Base-by-base conservation (phyloP, 208 protist genomes). In the Leishmania guyanensis region DNA sequence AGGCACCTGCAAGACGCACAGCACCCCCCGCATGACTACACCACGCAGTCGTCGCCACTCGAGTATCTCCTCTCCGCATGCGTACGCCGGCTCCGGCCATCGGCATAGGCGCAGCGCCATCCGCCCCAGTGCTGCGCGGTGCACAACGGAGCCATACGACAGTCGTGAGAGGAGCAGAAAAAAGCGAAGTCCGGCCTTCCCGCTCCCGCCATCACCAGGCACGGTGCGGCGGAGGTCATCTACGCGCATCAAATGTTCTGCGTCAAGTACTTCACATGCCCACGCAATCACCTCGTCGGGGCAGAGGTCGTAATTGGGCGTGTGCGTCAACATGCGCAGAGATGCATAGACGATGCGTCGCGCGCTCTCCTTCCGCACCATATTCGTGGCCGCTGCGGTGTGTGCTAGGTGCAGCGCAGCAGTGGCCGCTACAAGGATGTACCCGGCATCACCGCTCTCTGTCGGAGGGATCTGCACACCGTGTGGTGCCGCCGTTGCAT, bases 31-130 rank as follows among this genome's bases (percentile, higher is more conserved):
- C 84, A 93, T 84, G 2, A 85, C 80, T n/a, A 90, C 56, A 3
- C 91, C 91, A 29, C 88, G 86, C 71, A 95, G 86, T 3, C 91
- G 82, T n/a, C 89, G 87, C 89, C 91, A 95, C 81, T 95, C 91
- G 26, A 36, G 16, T 6, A n/a, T 26, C 36, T 77, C 77, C 46
- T 17, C 6, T 36, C 33, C 36, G 10, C 4, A 22, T 26, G 33
- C 5, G 56, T 74, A 50, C 17, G 20, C 60, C 5, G 80, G 88
- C 70, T 77, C 77, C 16, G 69, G 82, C 46, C 22, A 76, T 5
- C 53, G 62, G 69, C 84, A 83, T 10, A 89, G 70, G 33, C 33
- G 64, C 4, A 80, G 65, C 0, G 78, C 64, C n/a, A 87, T 78
- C 5, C 36, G 60, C 56, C 77, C 79, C 8, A 89, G 74, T 9